These are phyloP conservation scores for Alloteropsis angusta DNA, from an alignment of 202 grass and related monocot genomes.

Conservation along the genomic window DNA sequence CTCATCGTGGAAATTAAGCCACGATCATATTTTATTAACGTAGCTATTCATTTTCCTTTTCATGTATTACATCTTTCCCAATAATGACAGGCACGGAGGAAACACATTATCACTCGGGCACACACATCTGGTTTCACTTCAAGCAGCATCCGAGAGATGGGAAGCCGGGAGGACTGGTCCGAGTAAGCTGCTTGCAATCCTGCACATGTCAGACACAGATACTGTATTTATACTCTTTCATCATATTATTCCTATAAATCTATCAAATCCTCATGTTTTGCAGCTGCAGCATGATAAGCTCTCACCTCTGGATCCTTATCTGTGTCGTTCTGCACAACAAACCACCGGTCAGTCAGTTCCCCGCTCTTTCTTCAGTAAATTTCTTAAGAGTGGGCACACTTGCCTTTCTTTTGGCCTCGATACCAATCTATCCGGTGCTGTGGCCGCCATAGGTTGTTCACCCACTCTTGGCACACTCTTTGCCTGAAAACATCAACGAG, in stretches of 20 bases:
- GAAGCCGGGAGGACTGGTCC: constrained; percentile 21
- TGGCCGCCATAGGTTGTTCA: neutral
- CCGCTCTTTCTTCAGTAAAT: constrained; percentile 34
- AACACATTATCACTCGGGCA: neutral
- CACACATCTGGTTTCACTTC: constrained; percentile 11
- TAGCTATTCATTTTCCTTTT: neutral
- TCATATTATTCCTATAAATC: neutral
- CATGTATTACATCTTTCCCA: neutral
- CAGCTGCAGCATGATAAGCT: constrained; percentile 15
- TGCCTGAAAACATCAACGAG: constrained; percentile 24
- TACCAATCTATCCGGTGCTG: neutral
- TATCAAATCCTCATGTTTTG: constrained; percentile 8
- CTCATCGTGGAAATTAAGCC: neutral
- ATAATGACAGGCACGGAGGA: neutral
- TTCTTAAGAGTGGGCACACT: constrained; percentile 45
- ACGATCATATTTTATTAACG: neutral
- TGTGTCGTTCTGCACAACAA: constrained; percentile 47
- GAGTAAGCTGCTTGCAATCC: constrained; percentile 26
- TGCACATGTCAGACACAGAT: constrained; percentile 7
- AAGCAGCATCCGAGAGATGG: constrained; percentile 26
- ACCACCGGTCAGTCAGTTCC: constrained; percentile 32
- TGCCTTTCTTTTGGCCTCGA: constrained; percentile 46
- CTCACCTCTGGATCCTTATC: constrained; percentile 56
- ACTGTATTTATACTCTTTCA: neutral
- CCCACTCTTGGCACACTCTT: constrained; percentile 14